Evolutionary conservation across 768 basidiomycete genomes (phyloP), one percentile per base, ranked within the genome.

Genomic region (Floccularia luteovirens): DNA sequence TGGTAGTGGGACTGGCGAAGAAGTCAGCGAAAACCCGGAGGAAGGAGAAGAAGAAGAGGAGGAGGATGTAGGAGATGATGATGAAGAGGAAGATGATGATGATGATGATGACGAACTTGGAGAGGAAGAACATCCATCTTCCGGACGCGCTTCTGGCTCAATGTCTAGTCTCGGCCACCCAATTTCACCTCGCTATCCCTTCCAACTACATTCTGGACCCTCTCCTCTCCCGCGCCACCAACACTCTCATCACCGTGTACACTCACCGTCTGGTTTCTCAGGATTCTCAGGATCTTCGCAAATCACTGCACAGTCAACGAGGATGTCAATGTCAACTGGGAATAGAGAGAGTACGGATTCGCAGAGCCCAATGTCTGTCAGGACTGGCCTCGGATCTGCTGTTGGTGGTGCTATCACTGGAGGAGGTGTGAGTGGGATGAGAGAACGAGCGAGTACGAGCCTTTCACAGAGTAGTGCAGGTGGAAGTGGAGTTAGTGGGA

Each of bases 111-210:
- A 58, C 0, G 59, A 58, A 1, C 46, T 54, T 0, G 69, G 61
- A 1, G 66, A 57, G 1, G 72, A 67, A 10, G 74, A 73, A 25
- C 72, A 63, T 1, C 72, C 64, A 3, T 79, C 80, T 0, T 73
- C 78, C 3, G 77, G 75, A 30, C 70, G 79, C 13, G 82, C 76
- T 3, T 87, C 86, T 0, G 84, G 78, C 14, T 90, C 89, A 5
- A 79, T 91, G 79, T 90, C 88, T 2, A 86, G 82, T 45, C 72
- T 91, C 4, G 89, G 89, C 2, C 80, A 83, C 17, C 88, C 86
- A 1, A 69, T 90, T 38, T 58, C 63, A 24, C 78, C 83, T 17
- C 72, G 79, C 0, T 83, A 81, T 51, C 84, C 82, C 7, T 84
- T 85, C 69, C 68, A 75, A 39, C 74, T 75, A n/a, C n/a, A n/a